Evolutionary conservation across 257 asterid species (phyloP).

Genomic region (Nicotiana paniculata): DNA sequence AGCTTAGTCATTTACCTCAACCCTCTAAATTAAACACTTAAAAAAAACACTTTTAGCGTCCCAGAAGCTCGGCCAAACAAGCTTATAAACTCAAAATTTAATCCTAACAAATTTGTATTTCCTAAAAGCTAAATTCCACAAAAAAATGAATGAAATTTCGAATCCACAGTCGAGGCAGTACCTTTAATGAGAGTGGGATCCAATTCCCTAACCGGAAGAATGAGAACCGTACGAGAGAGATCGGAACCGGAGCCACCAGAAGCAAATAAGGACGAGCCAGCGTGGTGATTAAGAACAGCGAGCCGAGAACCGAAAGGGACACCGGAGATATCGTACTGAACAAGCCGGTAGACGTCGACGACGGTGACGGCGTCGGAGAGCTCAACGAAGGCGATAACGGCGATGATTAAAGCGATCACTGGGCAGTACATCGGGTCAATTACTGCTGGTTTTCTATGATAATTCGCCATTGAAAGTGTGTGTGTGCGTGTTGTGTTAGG

Average conservation of each 20-base stretch:
- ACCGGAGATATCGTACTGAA: conserved; percentile 85
- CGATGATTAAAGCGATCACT: conserved; percentile 32
- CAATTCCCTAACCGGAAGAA: conserved; percentile 87
- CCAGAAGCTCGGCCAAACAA: too few relatives aligned
- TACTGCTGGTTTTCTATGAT: conserved; percentile 21
- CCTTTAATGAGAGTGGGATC: neutral
- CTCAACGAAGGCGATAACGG: conserved; percentile 66
- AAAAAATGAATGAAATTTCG: too few relatives aligned
- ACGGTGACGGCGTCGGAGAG: conserved; percentile 73
- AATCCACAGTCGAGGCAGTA: too few relatives aligned
- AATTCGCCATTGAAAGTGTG: conserved; percentile 10
- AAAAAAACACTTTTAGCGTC: too few relatives aligned
- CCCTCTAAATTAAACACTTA: too few relatives aligned
- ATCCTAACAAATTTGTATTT: too few relatives aligned
- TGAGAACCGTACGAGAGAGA: conserved; percentile 84
- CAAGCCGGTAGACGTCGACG: conserved; percentile 90
- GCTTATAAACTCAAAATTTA: too few relatives aligned
- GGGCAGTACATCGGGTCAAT: conserved; percentile 47
- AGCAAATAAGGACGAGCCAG: conserved; percentile 69
- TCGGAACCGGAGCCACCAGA: conserved; percentile 27
- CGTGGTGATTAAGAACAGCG: conserved; percentile 85
- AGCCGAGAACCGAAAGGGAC: conserved; percentile 89
- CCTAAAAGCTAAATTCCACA: too few relatives aligned
- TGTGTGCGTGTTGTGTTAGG: neutral
- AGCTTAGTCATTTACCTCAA: too few relatives aligned